phyloP scores from a whole-genome alignment of 1,284 basidiomycete species.

The Lignosus rhinocerotis region DNA sequence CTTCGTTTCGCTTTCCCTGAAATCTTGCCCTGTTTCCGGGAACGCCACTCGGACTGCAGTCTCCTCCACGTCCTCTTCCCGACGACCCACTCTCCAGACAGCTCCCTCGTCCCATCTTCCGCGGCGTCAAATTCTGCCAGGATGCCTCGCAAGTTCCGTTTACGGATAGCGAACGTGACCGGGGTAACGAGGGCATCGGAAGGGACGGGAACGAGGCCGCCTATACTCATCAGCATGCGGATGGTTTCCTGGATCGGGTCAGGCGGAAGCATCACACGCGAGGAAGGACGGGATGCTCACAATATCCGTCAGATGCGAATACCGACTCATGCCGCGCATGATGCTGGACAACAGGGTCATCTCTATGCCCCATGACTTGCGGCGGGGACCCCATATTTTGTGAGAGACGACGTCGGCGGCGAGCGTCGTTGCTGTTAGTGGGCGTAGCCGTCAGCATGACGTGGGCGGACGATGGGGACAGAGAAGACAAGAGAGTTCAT shows the following conservation, averaged over 20 bases:
- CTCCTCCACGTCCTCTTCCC: constrained; percentile 89
- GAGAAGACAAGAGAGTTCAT: neutral
- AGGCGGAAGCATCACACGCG: neutral
- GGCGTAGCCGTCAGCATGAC: neutral
- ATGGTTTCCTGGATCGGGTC: constrained; percentile 56
- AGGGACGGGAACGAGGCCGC: constrained; percentile 84
- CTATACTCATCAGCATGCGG: constrained; percentile 80
- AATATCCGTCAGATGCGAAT: constrained; percentile 87
- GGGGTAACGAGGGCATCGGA: constrained; percentile 95
- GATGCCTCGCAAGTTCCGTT: constrained; percentile 74
- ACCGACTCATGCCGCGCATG: constrained; percentile 83
- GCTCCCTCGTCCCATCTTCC: constrained; percentile 75
- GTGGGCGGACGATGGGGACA: neutral
- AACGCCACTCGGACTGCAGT: constrained; percentile 83
- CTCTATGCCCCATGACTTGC: constrained; percentile 86
- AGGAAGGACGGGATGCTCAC: constrained; percentile 41
- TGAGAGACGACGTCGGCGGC: constrained; percentile 70
- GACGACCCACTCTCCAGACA: constrained; percentile 96
- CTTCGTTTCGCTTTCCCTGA: constrained; percentile 40
- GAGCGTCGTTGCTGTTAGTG: constrained; percentile 62
- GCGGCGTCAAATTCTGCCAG: constrained; percentile 73
- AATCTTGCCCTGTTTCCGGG: constrained; percentile 25
- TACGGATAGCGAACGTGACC: constrained; percentile 86
- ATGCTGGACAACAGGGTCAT: constrained; percentile 84
- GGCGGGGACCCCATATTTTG: constrained; percentile 78